Evolutionary conservation across 495 filamentous ascomycete species (phyloP).

Genomic region (Tuber umbilicatum): DNA sequence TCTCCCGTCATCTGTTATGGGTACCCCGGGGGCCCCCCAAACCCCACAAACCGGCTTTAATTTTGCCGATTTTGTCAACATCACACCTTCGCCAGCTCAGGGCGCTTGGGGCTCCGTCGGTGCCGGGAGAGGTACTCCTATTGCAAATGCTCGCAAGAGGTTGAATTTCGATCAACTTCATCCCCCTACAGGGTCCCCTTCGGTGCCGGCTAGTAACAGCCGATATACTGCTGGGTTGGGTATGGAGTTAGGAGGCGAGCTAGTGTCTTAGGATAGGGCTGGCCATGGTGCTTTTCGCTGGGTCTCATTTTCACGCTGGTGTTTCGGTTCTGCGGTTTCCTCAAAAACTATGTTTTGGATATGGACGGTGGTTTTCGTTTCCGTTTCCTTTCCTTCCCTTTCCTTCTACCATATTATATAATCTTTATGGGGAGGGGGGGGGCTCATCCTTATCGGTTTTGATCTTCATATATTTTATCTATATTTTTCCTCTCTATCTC

Average conservation of each 20-base stretch:
- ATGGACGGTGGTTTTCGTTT: constrained; percentile 32
- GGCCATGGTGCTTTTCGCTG: constrained; percentile 31
- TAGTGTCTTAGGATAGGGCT: constrained; percentile 43
- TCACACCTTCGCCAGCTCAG: constrained; percentile 91
- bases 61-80: constrained; percentile 94
- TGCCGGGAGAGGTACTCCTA: constrained; percentile 53
- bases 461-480: background rate
- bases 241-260: constrained; percentile 56
- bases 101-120: constrained; percentile 61
- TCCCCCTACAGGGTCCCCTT: constrained; percentile 47
- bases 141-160: constrained; percentile 45
- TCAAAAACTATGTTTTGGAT: constrained; percentile 18
- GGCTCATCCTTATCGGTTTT: constrained; percentile 6
- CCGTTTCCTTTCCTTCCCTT: constrained; percentile 12
- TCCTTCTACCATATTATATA: constrained; percentile 22
- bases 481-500: background rate
- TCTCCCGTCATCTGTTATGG: constrained; percentile 80
- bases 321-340: constrained; percentile 36
- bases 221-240: constrained; percentile 44
- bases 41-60: constrained; percentile 66
- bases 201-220: constrained; percentile 40
- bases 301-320: constrained; percentile 28
- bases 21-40: constrained; percentile 57
- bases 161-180: constrained; percentile 63
- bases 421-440: constrained; percentile 24